A percentile compares a stretch with the other conserved stretches of the same genome.
Evolutionary conservation across 176 grass and related monocot genomes (phyloP).

Genomic region (Rhipidocladum racemiflorum): DNA sequence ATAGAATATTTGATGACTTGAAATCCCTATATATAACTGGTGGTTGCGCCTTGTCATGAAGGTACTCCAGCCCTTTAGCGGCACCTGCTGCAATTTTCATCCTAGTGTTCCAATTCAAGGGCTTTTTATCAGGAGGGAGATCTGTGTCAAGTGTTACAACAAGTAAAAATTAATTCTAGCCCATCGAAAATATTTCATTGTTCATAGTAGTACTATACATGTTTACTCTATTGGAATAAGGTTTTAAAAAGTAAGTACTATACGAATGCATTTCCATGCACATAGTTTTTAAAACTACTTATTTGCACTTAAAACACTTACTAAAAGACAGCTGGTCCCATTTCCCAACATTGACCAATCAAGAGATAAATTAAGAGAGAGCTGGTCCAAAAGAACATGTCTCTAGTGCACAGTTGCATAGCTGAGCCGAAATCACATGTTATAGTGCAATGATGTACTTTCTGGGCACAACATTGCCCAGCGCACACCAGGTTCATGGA

Average conservation of each 20-base stretch:
- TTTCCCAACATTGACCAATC: slow-evolving; percentile 19
- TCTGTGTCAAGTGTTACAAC: slow-evolving; percentile 49
- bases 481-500: neutral
- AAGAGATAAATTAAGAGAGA: neutral
- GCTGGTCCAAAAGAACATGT: slow-evolving; percentile 12
- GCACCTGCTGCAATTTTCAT: slow-evolving; percentile 96
- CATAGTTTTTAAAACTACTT: neutral
- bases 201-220: neutral
- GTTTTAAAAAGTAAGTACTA: neutral
- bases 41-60: slow-evolving; percentile 75
- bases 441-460: slow-evolving; percentile 24
- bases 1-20: slow-evolving; percentile 91
- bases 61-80: slow-evolving; percentile 89
- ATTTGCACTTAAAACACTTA: neutral
- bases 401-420: neutral
- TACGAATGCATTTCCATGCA: neutral
- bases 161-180: slow-evolving; percentile 21
- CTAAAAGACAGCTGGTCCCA: neutral
- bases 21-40: slow-evolving; percentile 96
- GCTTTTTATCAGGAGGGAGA: slow-evolving; percentile 60
- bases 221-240: neutral
- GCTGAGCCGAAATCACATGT: slow-evolving; percentile 5
- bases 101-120: slow-evolving; percentile 79
- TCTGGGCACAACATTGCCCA: slow-evolving; percentile 17
- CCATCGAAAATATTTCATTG: neutral